Evolutionary conservation across 2,329 filamentous ascomycete species (phyloP).

Genomic region (Diplodia sapinea): DNA sequence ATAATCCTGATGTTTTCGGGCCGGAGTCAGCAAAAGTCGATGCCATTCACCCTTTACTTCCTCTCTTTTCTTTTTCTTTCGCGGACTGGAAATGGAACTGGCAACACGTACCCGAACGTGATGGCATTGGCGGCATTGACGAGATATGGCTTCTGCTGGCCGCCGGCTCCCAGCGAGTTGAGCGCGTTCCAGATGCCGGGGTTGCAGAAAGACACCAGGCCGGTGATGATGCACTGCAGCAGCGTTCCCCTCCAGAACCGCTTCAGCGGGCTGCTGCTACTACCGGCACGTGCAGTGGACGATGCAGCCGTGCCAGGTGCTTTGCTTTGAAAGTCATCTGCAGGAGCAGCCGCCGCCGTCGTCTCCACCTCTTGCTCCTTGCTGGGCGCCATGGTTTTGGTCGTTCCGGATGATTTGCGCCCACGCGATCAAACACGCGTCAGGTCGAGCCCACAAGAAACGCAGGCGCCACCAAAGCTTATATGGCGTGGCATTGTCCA

Average conservation of each 20-base stretch:
- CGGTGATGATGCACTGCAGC: slow-evolving; percentile 56
- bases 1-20: slow-evolving; percentile 58
- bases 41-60: no score
- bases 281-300: not conserved
- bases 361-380: not conserved
- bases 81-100: no score
- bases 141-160: slow-evolving; percentile 66
- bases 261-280: not conserved
- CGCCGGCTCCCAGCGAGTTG: slow-evolving; percentile 75
- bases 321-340: no score
- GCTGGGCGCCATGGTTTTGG: not conserved
- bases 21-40: not conserved
- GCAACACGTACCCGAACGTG: slow-evolving; percentile 59
- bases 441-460: not conserved
- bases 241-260: slow-evolving; percentile 53
- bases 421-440: not conserved
- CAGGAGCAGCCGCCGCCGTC: no score
- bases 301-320: no score
- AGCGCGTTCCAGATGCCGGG: slow-evolving; percentile 60
- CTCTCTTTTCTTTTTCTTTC: not conserved
- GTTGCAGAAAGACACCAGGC: slow-evolving; percentile 53
- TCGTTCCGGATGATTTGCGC: not conserved
- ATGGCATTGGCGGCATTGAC: slow-evolving; percentile 74
- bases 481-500: not conserved
- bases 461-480: not conserved